These are phyloP conservation scores for Euphrasia arctica DNA, from an alignment of 305 asterid species.

Conservation along the genomic window DNA sequence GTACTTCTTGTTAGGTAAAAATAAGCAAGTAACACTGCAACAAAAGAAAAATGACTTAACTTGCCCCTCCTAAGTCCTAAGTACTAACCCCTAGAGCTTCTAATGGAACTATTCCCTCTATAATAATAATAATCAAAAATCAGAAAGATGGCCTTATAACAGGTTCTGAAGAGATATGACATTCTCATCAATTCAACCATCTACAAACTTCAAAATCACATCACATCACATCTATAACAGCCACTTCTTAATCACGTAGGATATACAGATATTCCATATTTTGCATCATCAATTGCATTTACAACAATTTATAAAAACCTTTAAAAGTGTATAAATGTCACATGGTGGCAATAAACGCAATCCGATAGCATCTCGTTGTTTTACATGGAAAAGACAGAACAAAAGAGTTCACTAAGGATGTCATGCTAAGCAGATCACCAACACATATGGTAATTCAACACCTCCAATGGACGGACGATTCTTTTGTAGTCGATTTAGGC, in stretches of 20 bases:
- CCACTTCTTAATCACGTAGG: background rate
- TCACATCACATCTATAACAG: background rate
- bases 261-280: background rate
- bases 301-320: too few species aligned
- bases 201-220: background rate
- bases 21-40: background rate
- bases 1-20: conserved; percentile 3
- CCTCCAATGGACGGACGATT: conserved; percentile 18
- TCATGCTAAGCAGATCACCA: background rate
- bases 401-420: conserved; percentile 9
- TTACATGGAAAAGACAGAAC: conserved; percentile 13
- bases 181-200: too few species aligned
- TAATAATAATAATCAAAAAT: conserved; percentile 13
- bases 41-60: conserved; percentile 7
- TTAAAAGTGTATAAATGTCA: too few species aligned
- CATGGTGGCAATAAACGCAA: too few species aligned
- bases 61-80: background rate
- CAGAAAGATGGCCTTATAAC: background rate
- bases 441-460: conserved; percentile 5
- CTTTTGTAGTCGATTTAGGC: background rate
- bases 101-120: background rate
- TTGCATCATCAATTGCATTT: background rate
- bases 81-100: conserved; percentile 14
- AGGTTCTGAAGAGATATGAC: too few species aligned
- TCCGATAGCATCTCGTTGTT: background rate